Conservation (phyloP, 2,329 filamentous ascomycete species). For the Penicillium sp. region DNA sequence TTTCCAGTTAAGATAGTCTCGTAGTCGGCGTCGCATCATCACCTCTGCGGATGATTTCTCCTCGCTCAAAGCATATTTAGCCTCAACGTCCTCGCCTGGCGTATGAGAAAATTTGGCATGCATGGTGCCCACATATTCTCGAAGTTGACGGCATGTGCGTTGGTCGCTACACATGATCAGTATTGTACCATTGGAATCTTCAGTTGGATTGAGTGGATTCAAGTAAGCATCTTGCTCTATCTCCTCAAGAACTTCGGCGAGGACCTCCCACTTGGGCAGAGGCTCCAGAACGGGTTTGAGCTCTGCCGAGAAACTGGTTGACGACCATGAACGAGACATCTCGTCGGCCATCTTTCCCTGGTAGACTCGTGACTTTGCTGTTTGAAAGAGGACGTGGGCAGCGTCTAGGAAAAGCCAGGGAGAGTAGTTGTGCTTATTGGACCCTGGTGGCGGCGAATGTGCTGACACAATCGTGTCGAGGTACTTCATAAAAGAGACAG, state of each 20-base stretch:
- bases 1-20: slow-evolving; percentile 90
- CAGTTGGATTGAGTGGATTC: slow-evolving; percentile 67
- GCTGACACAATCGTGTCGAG: slow-evolving; percentile 92
- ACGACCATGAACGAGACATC: slow-evolving; percentile 49
- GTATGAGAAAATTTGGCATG: slow-evolving; percentile 60
- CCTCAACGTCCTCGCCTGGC: slow-evolving; percentile 48
- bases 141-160: slow-evolving; percentile 80
- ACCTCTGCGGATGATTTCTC: slow-evolving; percentile 73
- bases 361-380: slow-evolving; percentile 85
- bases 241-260: slow-evolving; percentile 89
- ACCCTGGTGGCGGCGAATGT: slow-evolving; percentile 83
- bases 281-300: slow-evolving; percentile 85
- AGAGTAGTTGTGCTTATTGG: slow-evolving; percentile 83
- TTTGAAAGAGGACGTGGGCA: slow-evolving; percentile 90
- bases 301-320: slow-evolving; percentile 57
- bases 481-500: slow-evolving; percentile 88
- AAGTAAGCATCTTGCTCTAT: slow-evolving; percentile 90
- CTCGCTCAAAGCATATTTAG: slow-evolving; percentile 43
- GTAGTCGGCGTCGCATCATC: slow-evolving; percentile 86
- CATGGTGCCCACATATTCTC: slow-evolving; percentile 92
- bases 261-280: slow-evolving; percentile 86
- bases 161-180: slow-evolving; percentile 94
- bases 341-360: slow-evolving; percentile 68
- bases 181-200: slow-evolving; percentile 88
- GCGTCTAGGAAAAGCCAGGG: slow-evolving; percentile 97